phyloP scores from a whole-genome alignment of 2,329 filamentous ascomycete species.

The Fusarium dlaminii region DNA sequence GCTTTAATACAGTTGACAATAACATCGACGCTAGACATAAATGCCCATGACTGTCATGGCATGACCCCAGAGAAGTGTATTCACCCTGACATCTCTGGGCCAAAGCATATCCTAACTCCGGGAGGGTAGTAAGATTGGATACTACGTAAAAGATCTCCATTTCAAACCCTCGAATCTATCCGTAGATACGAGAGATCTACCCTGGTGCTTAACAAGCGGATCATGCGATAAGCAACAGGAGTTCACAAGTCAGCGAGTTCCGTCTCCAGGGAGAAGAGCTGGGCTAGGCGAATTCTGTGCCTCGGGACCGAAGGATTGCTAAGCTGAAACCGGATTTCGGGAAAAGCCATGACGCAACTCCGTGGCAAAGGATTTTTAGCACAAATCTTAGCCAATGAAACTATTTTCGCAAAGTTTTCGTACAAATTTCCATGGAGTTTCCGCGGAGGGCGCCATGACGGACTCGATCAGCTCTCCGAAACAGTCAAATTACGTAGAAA shows the following conservation, averaged over 20 bases:
- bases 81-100: not conserved
- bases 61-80: not conserved
- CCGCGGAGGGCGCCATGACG: not conserved
- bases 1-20: fast-evolving
- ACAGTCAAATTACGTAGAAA: not conserved
- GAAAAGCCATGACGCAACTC: constrained; percentile 5
- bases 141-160: not conserved
- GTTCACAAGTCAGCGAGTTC: not conserved
- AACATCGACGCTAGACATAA: fast-evolving
- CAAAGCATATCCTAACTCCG: constrained; percentile 1
- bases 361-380: not conserved
- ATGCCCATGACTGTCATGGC: not conserved
- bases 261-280: not conserved
- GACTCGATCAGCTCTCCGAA: not conserved
- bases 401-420: constrained; percentile 9
- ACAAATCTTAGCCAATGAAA: not conserved
- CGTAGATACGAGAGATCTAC: constrained; percentile 27
- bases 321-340: constrained; percentile 16
- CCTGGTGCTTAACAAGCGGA: constrained; percentile 17
- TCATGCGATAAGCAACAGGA: constrained; percentile 14
- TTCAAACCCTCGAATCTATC: not conserved
- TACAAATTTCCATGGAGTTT: constrained; percentile 3
- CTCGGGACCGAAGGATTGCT: not conserved
- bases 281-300: not conserved
- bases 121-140: not conserved